A percentile compares a stretch with the other conserved stretches of the same genome.
These are phyloP conservation scores for Chrysanthemum lavandulifolium DNA, from an alignment of 129 eudicot genomes.

Conservation along the genomic window DNA sequence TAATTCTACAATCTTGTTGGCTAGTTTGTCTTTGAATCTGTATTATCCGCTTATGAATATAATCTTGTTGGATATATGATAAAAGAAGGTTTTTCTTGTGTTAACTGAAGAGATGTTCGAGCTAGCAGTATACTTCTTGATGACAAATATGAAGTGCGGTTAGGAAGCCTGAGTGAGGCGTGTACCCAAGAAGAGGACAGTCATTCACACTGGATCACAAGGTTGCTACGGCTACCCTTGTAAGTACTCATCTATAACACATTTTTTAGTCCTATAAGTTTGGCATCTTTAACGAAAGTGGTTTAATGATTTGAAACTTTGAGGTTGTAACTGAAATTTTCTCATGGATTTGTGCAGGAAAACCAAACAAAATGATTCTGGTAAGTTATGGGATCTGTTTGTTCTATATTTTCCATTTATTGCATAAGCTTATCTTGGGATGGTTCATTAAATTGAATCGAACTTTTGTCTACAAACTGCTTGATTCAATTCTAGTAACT, in stretches of 20 bases:
- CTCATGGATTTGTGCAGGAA: slow-evolving; percentile 49
- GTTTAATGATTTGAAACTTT: neutral
- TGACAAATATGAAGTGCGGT: slow-evolving; percentile 86
- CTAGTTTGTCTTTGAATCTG: neutral
- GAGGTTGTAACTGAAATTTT: slow-evolving; percentile 21
- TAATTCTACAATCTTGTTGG: too few species aligned
- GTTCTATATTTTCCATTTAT: too few species aligned
- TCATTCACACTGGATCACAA: slow-evolving; percentile 61
- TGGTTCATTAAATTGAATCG: neutral
- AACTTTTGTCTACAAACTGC: neutral
- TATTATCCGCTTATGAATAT: neutral
- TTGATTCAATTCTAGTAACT: neutral
- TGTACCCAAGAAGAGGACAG: slow-evolving; percentile 63
- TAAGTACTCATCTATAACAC: slow-evolving; percentile 36
- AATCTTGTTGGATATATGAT: neutral
- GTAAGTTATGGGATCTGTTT: slow-evolving; percentile 31
- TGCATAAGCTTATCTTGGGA: too few species aligned
- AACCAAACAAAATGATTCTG: slow-evolving; percentile 62
- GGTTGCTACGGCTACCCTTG: slow-evolving; percentile 67
- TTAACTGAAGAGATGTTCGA: slow-evolving; percentile 63
- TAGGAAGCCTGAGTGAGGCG: slow-evolving; percentile 80
- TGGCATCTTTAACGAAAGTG: neutral
- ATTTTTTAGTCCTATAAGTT: neutral
- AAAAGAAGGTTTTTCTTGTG: neutral
- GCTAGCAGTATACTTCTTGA: slow-evolving; percentile 96